These are phyloP conservation scores for Amphirosellinia nigrospora DNA, from an alignment of 495 filamentous ascomycete genomes.

Conservation along the genomic window DNA sequence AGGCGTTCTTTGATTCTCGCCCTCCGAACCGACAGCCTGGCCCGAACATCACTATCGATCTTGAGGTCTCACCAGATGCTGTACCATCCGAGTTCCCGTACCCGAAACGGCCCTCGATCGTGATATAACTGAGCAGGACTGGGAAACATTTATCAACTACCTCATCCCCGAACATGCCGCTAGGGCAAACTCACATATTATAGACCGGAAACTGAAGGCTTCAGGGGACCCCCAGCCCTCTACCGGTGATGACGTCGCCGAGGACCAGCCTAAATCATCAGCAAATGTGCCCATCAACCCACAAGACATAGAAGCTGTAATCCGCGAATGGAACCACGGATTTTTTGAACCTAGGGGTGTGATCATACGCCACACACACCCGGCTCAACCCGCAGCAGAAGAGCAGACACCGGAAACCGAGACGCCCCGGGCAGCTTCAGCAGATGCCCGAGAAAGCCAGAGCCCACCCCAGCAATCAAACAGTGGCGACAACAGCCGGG, in stretches of 20 bases:
- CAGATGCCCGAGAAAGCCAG: conserved; percentile 14
- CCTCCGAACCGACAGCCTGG: conserved; percentile 30
- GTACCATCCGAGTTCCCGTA: conserved; percentile 44
- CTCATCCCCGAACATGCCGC: conserved; percentile 43
- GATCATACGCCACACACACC: conserved; percentile 15
- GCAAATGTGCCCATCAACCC: conserved; percentile 17
- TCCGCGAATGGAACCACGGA: conserved; percentile 58
- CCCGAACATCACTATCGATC: conserved; percentile 29
- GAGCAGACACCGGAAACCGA: background rate
- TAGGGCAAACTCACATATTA: conserved; percentile 39
- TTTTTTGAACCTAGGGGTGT: conserved; percentile 54
- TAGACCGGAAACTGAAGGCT: conserved; percentile 46
- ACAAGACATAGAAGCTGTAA: conserved; percentile 39
- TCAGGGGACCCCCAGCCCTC: conserved; percentile 35
- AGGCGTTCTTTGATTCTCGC: conserved; percentile 51
- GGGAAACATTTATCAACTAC: conserved; percentile 58
- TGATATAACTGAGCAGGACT: conserved; percentile 52
- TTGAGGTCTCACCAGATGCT: conserved; percentile 33
- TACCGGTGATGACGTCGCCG: conserved; percentile 32
- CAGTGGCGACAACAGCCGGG: conserved; percentile 6
- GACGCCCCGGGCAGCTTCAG: background rate
- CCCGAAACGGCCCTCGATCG: conserved; percentile 36
- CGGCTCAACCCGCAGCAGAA: conserved; percentile 1
- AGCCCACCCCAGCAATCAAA: conserved; percentile 15
- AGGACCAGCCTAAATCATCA: conserved; percentile 42